Conservation (phyloP, 495 filamentous ascomycete species). For the Tuber magnatum region DNA sequence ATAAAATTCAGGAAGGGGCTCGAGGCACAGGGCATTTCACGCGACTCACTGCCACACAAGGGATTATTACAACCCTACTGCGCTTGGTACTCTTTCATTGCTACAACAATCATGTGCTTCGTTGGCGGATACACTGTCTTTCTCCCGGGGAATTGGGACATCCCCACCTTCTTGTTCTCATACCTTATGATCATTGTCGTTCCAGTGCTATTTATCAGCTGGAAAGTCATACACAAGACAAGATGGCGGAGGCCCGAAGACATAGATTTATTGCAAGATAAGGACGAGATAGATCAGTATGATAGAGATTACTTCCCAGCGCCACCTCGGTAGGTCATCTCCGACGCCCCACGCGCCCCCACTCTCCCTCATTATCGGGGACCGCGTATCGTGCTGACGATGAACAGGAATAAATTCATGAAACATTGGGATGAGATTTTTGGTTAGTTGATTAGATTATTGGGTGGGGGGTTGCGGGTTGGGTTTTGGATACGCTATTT, state of each 20-base stretch:
- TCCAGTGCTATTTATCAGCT: conserved; percentile 60
- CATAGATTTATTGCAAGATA: conserved; percentile 56
- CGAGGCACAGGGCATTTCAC: conserved; percentile 59
- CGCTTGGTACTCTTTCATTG: conserved; percentile 58
- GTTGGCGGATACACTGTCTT: conserved; percentile 72
- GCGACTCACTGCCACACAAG: conserved; percentile 59
- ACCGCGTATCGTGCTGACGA: conserved; percentile 11
- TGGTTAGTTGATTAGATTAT: neutral
- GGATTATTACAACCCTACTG: conserved; percentile 61
- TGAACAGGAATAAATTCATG: conserved; percentile 21
- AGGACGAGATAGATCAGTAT: conserved; percentile 72
- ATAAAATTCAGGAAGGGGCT: conserved; percentile 64
- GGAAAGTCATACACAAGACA: conserved; percentile 63
- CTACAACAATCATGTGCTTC: conserved; percentile 63
- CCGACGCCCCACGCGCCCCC: no score
- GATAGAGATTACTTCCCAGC: conserved; percentile 54
- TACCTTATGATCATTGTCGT: conserved; percentile 63
- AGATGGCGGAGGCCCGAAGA: conserved; percentile 52
- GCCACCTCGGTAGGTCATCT: conserved; percentile 51
- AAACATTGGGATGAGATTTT: conserved; percentile 32
- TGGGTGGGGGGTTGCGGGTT: neutral
- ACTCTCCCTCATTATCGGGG: neutral
- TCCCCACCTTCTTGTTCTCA: conserved; percentile 69
- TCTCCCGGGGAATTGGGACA: conserved; percentile 61
- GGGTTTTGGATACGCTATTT: neutral